Evolutionary conservation across 352 stramenopile genomes (phyloP).

Genomic region (Globisporangium yorkense): DNA sequence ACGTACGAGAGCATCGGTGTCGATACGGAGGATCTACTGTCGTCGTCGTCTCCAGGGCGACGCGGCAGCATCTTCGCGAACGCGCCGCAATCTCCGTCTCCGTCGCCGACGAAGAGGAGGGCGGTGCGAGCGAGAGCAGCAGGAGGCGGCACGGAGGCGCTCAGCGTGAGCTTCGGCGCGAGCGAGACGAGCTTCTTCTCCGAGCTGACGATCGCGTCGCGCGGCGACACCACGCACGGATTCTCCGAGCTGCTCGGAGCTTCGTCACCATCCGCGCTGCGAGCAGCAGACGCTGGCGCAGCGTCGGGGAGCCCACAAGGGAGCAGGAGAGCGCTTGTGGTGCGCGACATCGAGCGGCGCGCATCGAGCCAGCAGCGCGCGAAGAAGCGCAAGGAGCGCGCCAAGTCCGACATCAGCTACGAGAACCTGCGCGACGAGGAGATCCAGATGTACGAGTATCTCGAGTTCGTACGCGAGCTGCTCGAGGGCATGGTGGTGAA

Average conservation of each 20-base stretch:
- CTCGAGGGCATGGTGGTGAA: conserved; percentile 53
- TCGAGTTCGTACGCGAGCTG: conserved; percentile 62
- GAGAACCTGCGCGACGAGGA: conserved; percentile 59
- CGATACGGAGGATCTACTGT: conserved; percentile 26
- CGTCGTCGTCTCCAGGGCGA: not conserved
- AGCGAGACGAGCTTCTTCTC: conserved; percentile 16
- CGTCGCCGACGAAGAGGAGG: not conserved
- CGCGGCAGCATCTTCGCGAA: conserved; percentile 14
- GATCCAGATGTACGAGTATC: conserved; percentile 61
- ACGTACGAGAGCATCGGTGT: conserved; percentile 49
- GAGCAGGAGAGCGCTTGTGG: conserved; percentile 20
- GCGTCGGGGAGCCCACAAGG: not conserved
- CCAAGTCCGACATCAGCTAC: conserved; percentile 51
- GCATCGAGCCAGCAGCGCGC: conserved; percentile 37
- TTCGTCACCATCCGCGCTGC: not conserved
- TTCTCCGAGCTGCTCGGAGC: conserved; percentile 5
- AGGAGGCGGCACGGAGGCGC: not conserved
- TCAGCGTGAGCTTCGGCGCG: conserved; percentile 5
- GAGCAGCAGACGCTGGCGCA: not conserved
- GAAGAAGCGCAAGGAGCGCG: conserved; percentile 39
- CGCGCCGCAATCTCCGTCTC: not conserved
- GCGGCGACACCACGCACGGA: not conserved
- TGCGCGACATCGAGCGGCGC: conserved; percentile 30
- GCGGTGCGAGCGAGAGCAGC: not conserved
- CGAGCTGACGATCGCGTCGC: not conserved